Conservation (phyloP, 148 eudicot species). For the Cornus kousa region DNA sequence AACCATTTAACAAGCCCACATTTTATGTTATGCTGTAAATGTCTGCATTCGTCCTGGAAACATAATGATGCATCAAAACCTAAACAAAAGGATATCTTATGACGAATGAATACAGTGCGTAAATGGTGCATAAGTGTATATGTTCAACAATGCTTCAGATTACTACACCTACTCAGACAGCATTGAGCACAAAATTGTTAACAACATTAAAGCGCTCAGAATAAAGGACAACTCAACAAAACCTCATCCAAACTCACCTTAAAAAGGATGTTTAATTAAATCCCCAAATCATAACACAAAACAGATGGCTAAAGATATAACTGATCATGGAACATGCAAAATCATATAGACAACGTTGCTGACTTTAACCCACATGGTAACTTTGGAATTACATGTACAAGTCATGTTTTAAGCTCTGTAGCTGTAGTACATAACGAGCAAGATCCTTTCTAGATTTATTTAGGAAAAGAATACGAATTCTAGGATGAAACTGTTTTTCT, state of each 20-base stretch:
- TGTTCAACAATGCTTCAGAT: background rate
- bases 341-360: background rate
- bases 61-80: slow-evolving; percentile 19
- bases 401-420: too few species aligned
- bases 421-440: too few species aligned
- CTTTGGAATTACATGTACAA: too few species aligned
- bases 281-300: background rate
- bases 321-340: background rate
- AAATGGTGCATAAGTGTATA: background rate
- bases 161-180: background rate
- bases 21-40: slow-evolving; percentile 80
- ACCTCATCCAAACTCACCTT: too few species aligned
- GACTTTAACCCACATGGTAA: too few species aligned
- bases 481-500: background rate
- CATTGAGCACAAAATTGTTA: background rate
- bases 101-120: background rate
- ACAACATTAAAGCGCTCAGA: background rate
- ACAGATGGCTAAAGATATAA: background rate
- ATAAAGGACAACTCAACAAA: background rate
- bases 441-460: too few species aligned
- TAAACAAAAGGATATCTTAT: slow-evolving; percentile 1
- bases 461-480: background rate
- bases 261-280: too few species aligned
- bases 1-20: slow-evolving; percentile 79
- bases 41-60: slow-evolving; percentile 82